phyloP scores from a whole-genome alignment of 768 basidiomycete species.

The Jaapia argillacea region DNA sequence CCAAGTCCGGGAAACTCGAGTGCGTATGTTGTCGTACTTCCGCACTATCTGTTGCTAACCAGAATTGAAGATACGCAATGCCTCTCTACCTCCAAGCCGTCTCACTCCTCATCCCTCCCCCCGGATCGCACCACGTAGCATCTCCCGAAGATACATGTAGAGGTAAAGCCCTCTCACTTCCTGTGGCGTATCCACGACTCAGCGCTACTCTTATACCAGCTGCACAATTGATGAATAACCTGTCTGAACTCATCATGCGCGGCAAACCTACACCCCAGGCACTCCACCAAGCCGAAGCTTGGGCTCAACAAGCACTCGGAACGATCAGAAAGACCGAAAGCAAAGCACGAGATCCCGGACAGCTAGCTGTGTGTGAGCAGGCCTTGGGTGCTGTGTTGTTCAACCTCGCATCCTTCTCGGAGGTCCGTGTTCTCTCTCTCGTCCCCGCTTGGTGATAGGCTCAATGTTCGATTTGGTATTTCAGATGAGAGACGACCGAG shows the following conservation, averaged over 20 bases:
- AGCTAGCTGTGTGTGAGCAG: too few relatives aligned
- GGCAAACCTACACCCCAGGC: neutral
- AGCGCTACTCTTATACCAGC: neutral
- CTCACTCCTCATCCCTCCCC: slow-evolving; percentile 45
- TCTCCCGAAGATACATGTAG: slow-evolving; percentile 44
- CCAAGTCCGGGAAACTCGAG: slow-evolving; percentile 44
- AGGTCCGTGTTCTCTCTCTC: slow-evolving; percentile 16
- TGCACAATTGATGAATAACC: neutral
- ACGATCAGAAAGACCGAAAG: neutral
- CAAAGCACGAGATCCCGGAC: neutral
- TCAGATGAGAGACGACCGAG: slow-evolving; percentile 25
- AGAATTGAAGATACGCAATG: slow-evolving; percentile 41
- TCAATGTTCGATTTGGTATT: neutral
- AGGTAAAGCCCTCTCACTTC: slow-evolving; percentile 27
- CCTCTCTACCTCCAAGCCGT: slow-evolving; percentile 59
- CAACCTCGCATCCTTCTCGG: slow-evolving; percentile 48
- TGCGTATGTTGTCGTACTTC: slow-evolving; percentile 20
- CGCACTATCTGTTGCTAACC: slow-evolving; percentile 8
- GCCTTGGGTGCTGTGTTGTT: neutral
- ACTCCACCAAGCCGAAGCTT: neutral
- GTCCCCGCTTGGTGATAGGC: neutral
- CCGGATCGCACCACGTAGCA: slow-evolving; percentile 27
- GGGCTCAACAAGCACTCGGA: neutral
- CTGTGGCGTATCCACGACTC: too few relatives aligned
- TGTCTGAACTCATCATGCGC: neutral